These are phyloP conservation scores for Lachancea lanzarotensis DNA, from an alignment of 805 yeast species.

Conservation along the genomic window DNA sequence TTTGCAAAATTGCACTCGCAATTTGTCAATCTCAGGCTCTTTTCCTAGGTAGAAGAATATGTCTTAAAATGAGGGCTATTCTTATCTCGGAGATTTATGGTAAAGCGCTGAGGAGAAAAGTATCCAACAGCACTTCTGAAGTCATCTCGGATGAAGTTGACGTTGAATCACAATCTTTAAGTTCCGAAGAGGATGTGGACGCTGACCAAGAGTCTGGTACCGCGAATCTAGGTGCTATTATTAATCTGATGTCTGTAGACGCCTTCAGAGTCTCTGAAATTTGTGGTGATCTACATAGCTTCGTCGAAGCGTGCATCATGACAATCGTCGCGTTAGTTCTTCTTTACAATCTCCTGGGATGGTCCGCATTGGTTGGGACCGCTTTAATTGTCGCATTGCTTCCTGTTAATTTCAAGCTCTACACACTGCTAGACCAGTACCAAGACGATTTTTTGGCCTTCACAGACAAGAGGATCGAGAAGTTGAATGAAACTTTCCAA, in stretches of 20 bases:
- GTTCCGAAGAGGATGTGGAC: conserved; percentile 22
- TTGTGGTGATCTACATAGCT: conserved; percentile 83
- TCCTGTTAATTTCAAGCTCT: conserved; percentile 68
- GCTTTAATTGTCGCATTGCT: conserved; percentile 51
- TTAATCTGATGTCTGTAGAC: conserved; percentile 93
- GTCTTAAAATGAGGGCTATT: conserved; percentile 83
- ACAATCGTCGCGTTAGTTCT: conserved; percentile 58
- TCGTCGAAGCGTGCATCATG: conserved; percentile 68
- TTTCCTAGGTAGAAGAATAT: conserved; percentile 85
- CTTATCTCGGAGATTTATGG: conserved; percentile 88
- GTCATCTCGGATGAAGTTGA: conserved; percentile 19
- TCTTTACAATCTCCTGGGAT: conserved; percentile 68
- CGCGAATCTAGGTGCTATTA: conserved; percentile 85
- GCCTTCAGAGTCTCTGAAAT: conserved; percentile 94
- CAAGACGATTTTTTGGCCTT: conserved; percentile 69
- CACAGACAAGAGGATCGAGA: conserved; percentile 91
- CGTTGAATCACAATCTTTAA: conserved; percentile 23
- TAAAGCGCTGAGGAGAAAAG: conserved; percentile 80
- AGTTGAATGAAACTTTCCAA: conserved; percentile 85
- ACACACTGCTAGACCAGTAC: conserved; percentile 51
- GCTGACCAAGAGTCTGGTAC: conserved; percentile 34
- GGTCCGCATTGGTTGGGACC: conserved; percentile 85
- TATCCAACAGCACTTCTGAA: conserved; percentile 35
- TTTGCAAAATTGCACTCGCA: conserved; percentile 53
- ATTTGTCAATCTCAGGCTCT: conserved; percentile 71